These are phyloP conservation scores for Cystobasidiaceae sp. DNA, from an alignment of 1,284 basidiomycete genomes.

Conservation along the genomic window DNA sequence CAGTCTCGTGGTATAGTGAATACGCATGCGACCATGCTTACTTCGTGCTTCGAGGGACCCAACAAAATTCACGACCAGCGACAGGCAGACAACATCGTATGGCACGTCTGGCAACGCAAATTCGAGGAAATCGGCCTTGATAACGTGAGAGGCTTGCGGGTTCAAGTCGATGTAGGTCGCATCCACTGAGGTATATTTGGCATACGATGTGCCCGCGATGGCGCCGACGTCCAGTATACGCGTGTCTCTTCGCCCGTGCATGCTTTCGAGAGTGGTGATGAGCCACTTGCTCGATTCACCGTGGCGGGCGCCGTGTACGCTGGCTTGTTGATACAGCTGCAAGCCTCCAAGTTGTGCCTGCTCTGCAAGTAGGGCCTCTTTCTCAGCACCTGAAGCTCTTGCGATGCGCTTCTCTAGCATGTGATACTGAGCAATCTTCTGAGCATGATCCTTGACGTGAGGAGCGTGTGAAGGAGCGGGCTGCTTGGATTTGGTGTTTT, in stretches of 20 bases:
- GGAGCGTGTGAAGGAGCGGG: too few species aligned
- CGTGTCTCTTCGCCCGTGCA: conserved; percentile 36
- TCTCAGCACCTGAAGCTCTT: conserved; percentile 32
- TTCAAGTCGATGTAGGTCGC: conserved; percentile 49
- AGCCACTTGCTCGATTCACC: conserved; percentile 43
- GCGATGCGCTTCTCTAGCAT: conserved; percentile 41
- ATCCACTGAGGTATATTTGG: conserved; percentile 45
- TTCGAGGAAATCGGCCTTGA: conserved; percentile 47
- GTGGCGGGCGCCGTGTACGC: conserved; percentile 38
- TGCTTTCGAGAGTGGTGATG: conserved; percentile 35
- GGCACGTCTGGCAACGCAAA: conserved; percentile 38
- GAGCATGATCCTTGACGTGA: conserved; percentile 18
- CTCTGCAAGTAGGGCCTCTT: conserved; percentile 31
- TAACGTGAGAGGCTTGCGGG: conserved; percentile 45
- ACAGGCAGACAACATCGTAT: conserved; percentile 48
- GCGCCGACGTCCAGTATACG: conserved; percentile 50
- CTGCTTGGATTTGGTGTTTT: not conserved
- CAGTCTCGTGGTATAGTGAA: too few species aligned
- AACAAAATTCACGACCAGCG: conserved; percentile 50
- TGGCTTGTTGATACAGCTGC: conserved; percentile 41
- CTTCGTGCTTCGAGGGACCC: conserved; percentile 46
- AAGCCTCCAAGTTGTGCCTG: conserved; percentile 40
- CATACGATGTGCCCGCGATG: conserved; percentile 47
- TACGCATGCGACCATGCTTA: too few species aligned
- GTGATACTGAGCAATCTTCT: conserved; percentile 41